Evolutionary conservation across 345 rosid species (phyloP), one percentile per base, ranked within the genome.

Genomic region (Syzygium oleosum): DNA sequence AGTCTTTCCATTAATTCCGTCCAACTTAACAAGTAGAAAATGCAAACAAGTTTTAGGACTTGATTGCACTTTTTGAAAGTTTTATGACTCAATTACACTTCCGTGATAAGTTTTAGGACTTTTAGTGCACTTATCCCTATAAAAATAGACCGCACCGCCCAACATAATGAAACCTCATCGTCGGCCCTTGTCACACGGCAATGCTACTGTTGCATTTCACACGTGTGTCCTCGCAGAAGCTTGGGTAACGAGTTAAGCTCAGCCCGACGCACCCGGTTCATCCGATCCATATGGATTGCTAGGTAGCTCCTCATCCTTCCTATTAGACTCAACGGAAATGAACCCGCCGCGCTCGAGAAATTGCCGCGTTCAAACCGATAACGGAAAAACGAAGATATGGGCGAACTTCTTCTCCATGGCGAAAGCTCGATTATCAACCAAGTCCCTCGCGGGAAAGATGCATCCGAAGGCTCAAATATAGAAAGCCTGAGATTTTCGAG

Each of bases 141-240:
- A 58, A 58, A 23, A 58, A 14, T n/a, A n/a, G 4, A n/a, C 19
- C 73, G 3, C 73, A 13, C 19, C 19, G 1, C 2, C 3, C 5
- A 31, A 61, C 38, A 61, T n/a, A 29, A n/a, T 19, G 14, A 61
- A 61, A n/a, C 73, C 73, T n/a, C 13, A n/a, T n/a, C 1, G 4
- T 13, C 16, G 2, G 2, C 19, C 4, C 38, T n/a, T 14, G 16
- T n/a, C 38, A n/a, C 19, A 0, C 3, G 9, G 9, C 34, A 14
- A 61, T 61, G 19, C 17, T n/a, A 13, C 1, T 4, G 1, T 59
- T 6, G 0, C 65, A 27, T 12, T 58, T 29, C 31, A 12, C 16
- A 1, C 29, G 2, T 1, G 2, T 59, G 11, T 27, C 14, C 65
- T 59, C 25, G 12, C 0, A 5, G 0, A 59, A 59, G 5, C 31